A percentile compares a stretch with the other conserved stretches of the same genome.
Evolutionary conservation across 768 basidiomycete species (phyloP).

Genomic region (Podaxis carcinomalis): DNA sequence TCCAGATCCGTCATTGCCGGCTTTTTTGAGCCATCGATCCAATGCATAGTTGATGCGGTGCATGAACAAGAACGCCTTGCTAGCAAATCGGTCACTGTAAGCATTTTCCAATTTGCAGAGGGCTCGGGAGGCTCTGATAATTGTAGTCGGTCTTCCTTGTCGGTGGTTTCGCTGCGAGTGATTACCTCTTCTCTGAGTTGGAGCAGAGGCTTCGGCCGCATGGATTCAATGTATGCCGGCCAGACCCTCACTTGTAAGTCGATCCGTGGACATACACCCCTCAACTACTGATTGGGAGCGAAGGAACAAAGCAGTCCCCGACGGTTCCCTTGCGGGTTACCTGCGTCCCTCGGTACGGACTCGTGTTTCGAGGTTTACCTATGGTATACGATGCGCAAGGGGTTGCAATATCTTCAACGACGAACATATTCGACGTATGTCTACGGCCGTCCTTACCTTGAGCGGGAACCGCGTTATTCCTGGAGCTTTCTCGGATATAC

Average conservation of each 20-base stretch:
- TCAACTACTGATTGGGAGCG: neutral
- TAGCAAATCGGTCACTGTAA: slow-evolving; percentile 14
- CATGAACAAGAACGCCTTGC: slow-evolving; percentile 12
- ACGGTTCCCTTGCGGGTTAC: slow-evolving; percentile 26
- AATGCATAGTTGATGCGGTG: slow-evolving; percentile 16
- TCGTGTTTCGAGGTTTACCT: slow-evolving; percentile 23
- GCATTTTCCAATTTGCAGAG: neutral
- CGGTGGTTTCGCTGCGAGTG: slow-evolving; percentile 21
- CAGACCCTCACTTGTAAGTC: slow-evolving; percentile 16
- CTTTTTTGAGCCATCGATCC: slow-evolving; percentile 20
- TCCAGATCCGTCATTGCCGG: slow-evolving; percentile 14
- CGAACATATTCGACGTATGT: slow-evolving; percentile 19
- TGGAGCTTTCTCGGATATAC: slow-evolving; percentile 7
- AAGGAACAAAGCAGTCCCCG: slow-evolving; percentile 29
- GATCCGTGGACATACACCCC: no score
- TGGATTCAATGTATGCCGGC: slow-evolving; percentile 12
- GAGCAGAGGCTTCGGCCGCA: slow-evolving; percentile 10
- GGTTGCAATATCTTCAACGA: slow-evolving; percentile 15
- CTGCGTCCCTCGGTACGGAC: slow-evolving; percentile 22
- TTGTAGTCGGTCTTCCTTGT: slow-evolving; percentile 20
- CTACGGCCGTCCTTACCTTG: neutral
- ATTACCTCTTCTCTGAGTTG: slow-evolving; percentile 18
- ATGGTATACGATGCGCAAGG: slow-evolving; percentile 19
- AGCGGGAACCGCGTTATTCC: slow-evolving; percentile 6
- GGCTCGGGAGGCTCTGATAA: neutral